Conservation (phyloP, 169 alveolate species). For the Neospora caninum region DNA sequence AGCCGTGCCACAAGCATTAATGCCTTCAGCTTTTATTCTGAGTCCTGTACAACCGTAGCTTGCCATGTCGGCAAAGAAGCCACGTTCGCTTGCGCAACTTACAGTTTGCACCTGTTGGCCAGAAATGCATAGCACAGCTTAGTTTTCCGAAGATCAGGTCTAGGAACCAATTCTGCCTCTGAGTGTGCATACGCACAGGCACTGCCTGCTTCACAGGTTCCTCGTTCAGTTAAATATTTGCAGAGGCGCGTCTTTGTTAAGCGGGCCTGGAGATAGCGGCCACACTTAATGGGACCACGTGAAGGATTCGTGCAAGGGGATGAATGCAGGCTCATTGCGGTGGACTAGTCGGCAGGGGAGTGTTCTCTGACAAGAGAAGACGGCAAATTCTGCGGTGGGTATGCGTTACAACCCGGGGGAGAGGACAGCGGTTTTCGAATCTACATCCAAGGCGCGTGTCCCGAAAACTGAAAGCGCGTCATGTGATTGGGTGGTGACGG, state of each 20-base stretch:
- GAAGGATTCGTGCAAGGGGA: not conserved
- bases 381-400: not conserved
- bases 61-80: too few species aligned
- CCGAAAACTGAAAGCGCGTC: not conserved
- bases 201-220: slow-evolving; percentile 13
- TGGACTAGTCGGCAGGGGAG: not conserved
- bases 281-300: slow-evolving; percentile 12
- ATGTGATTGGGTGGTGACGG: not conserved
- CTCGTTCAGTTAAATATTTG: not conserved
- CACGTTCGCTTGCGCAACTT: not conserved
- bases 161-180: slow-evolving; percentile 21
- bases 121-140: slow-evolving; percentile 28
- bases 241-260: slow-evolving; percentile 7
- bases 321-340: not conserved
- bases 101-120: slow-evolving; percentile 23
- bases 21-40: too few species aligned
- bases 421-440: not conserved
- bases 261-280: slow-evolving; percentile 25
- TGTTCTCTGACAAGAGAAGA: not conserved
- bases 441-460: not conserved
- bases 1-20: too few species aligned
- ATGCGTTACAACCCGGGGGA: not conserved
- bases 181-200: slow-evolving; percentile 25
- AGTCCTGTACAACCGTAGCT: too few species aligned
- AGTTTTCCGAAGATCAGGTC: slow-evolving; percentile 18